Percentiles rank a stretch among this genome's conserved stretches.
phyloP scores from a whole-genome alignment of 192 early-diverging fungal species.

The Backusella psychrophila region DNA sequence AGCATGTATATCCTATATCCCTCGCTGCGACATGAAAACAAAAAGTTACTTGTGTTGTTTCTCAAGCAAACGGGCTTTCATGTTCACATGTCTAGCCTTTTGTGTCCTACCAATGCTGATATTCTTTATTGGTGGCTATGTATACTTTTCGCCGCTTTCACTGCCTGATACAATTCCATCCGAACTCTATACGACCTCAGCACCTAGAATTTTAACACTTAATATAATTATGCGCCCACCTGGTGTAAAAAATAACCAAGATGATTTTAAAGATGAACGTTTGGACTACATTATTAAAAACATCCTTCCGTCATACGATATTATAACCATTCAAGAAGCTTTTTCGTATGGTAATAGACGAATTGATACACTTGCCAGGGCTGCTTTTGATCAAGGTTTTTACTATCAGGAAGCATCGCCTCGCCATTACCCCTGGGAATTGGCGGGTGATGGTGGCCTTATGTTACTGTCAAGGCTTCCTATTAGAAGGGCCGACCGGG shows the following conservation, averaged over 20 bases:
- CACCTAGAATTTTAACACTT: constrained; percentile 55
- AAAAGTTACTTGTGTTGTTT: neutral
- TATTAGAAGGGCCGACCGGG: constrained; percentile 50
- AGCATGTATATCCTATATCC: neutral
- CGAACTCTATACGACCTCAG: neutral
- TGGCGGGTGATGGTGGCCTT: constrained; percentile 73
- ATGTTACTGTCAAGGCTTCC: constrained; percentile 69
- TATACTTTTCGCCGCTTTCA: neutral
- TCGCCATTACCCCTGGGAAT: constrained; percentile 57
- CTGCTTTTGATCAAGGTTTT: constrained; percentile 70
- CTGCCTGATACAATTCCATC: neutral
- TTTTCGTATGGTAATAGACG: constrained; percentile 71
- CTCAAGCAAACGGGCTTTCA: neutral
- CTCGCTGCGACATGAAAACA: neutral
- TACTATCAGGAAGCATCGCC: constrained; percentile 56
- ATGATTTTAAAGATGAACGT: constrained; percentile 79
- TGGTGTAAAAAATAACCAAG: constrained; percentile 62
- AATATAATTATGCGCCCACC: constrained; percentile 78
- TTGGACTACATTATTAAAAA: constrained; percentile 64
- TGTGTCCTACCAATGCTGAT: neutral
- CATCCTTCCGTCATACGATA: constrained; percentile 65
- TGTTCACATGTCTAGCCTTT: neutral
- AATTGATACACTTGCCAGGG: constrained; percentile 47
- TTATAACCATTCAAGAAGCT: constrained; percentile 82
- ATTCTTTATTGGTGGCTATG: constrained; percentile 4